Evolutionary conservation across 1,284 basidiomycete genomes (phyloP).

Genomic region (Moesziomyces globuligerus): DNA sequence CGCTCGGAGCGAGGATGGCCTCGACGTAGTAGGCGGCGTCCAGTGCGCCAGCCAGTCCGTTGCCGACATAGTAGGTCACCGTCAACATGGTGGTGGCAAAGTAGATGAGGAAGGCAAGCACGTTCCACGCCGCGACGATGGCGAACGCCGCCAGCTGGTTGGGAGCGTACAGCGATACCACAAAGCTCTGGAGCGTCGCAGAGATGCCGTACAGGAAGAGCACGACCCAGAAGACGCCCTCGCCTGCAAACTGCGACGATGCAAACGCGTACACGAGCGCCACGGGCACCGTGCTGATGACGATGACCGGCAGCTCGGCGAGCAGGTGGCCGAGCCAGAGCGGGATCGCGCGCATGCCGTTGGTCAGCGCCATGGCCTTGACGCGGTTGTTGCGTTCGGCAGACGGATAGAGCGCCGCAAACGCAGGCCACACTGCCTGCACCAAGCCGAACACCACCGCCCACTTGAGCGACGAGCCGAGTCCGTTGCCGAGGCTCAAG

Average conservation of each 20-base stretch:
- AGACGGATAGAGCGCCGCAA: conserved; percentile 79
- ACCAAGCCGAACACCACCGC: conserved; percentile 37
- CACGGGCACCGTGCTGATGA: conserved; percentile 74
- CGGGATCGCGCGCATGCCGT: conserved; percentile 78
- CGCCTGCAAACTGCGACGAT: conserved; percentile 76
- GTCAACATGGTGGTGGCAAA: conserved; percentile 76
- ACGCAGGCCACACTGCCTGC: conserved; percentile 80
- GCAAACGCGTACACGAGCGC: conserved; percentile 74
- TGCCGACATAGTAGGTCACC: conserved; percentile 76
- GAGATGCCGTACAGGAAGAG: conserved; percentile 78
- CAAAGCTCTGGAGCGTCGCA: conserved; percentile 33
- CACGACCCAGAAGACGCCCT: conserved; percentile 75
- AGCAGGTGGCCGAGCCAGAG: conserved; percentile 82
- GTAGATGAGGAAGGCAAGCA: conserved; percentile 76
- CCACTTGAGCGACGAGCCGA: conserved; percentile 38
- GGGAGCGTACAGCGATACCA: conserved; percentile 56
- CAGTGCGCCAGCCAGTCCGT: conserved; percentile 70
- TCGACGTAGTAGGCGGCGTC: conserved; percentile 78
- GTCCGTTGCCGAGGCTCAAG: conserved; percentile 31
- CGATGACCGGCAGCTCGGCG: conserved; percentile 75
- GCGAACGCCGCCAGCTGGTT: conserved; percentile 81
- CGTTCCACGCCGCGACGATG: conserved; percentile 77
- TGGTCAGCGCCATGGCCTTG: conserved; percentile 81
- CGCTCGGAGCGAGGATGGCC: conserved; percentile 75
- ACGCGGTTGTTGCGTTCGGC: conserved; percentile 76